phyloP scores from a whole-genome alignment of 495 filamentous ascomycete genomes.

The Glarea lozoyensis region DNA sequence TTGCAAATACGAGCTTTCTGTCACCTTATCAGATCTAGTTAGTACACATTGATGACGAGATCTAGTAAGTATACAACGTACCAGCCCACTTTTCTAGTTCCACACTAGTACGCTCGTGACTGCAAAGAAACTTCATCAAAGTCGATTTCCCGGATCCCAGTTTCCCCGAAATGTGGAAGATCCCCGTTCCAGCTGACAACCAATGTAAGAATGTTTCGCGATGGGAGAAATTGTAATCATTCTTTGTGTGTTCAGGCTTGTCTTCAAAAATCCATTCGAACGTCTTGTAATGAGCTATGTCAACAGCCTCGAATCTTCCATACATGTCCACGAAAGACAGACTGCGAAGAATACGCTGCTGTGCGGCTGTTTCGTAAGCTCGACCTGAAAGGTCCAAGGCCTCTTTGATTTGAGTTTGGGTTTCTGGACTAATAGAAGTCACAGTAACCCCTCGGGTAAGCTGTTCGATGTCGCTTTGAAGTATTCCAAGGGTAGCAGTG shows the following conservation, averaged over 20 bases:
- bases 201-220: conserved; percentile 2
- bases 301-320: neutral
- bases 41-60: too few relatives aligned
- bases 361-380: neutral
- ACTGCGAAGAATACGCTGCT: neutral
- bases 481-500: neutral
- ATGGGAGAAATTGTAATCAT: neutral
- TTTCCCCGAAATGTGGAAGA: conserved; percentile 26
- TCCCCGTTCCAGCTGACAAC: conserved; percentile 10
- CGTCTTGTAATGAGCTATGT: neutral
- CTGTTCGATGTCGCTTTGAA: neutral
- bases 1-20: conserved; percentile 22
- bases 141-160: conserved; percentile 28
- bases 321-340: neutral
- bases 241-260: neutral
- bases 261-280: neutral
- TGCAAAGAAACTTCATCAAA: conserved; percentile 22
- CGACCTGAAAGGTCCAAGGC: neutral
- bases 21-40: too few relatives aligned
- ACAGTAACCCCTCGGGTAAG: neutral
- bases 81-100: conserved; percentile 18
- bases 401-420: neutral
- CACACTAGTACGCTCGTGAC: conserved; percentile 5
- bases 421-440: neutral
- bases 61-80: too few relatives aligned